These are phyloP conservation scores for Coemansia sp. DNA, from an alignment of 192 early-diverging fungal genomes.

Conservation along the genomic window DNA sequence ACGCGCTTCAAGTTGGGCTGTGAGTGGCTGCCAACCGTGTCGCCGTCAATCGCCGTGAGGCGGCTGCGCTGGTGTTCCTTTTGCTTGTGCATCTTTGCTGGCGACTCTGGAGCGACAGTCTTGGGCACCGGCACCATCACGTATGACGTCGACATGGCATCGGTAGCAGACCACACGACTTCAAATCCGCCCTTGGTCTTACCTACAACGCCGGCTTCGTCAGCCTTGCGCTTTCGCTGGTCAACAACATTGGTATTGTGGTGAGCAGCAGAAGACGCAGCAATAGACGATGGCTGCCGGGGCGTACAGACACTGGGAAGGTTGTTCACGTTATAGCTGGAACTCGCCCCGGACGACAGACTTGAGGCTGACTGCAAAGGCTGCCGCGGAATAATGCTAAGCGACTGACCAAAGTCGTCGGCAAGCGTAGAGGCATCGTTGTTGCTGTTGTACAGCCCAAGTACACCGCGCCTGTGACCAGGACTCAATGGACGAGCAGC, in stretches of 20 bases:
- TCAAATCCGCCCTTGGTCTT: slow-evolving; percentile 54
- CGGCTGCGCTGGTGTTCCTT: slow-evolving; percentile 21
- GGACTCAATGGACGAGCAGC: slow-evolving; percentile 29
- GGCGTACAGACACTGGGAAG: slow-evolving; percentile 14
- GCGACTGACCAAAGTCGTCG: slow-evolving; percentile 44
- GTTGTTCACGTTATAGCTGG: slow-evolving; percentile 40
- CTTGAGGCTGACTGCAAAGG: slow-evolving; percentile 38
- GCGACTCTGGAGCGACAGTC: slow-evolving; percentile 40
- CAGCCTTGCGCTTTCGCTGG: slow-evolving; percentile 53
- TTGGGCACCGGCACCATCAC: slow-evolving; percentile 54
- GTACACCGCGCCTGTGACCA: slow-evolving; percentile 43
- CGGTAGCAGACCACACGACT: slow-evolving; percentile 49
- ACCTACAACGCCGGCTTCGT: slow-evolving; percentile 48
- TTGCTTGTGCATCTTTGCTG: slow-evolving; percentile 51
- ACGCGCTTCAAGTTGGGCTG: slow-evolving; percentile 54
- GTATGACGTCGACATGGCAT: slow-evolving; percentile 49
- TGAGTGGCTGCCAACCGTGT: slow-evolving; percentile 46
- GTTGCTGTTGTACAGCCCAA: slow-evolving; percentile 39
- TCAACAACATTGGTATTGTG: neutral
- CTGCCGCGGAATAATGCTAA: slow-evolving; percentile 25
- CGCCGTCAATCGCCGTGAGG: slow-evolving; percentile 16
- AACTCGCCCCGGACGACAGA: slow-evolving; percentile 48
- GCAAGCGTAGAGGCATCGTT: slow-evolving; percentile 22
- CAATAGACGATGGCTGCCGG: slow-evolving; percentile 21
- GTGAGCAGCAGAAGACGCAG: slow-evolving; percentile 6